Evolutionary conservation across 257 asterid species (phyloP), one percentile per base, ranked within the genome.

Genomic region (Solanum boliviense): DNA sequence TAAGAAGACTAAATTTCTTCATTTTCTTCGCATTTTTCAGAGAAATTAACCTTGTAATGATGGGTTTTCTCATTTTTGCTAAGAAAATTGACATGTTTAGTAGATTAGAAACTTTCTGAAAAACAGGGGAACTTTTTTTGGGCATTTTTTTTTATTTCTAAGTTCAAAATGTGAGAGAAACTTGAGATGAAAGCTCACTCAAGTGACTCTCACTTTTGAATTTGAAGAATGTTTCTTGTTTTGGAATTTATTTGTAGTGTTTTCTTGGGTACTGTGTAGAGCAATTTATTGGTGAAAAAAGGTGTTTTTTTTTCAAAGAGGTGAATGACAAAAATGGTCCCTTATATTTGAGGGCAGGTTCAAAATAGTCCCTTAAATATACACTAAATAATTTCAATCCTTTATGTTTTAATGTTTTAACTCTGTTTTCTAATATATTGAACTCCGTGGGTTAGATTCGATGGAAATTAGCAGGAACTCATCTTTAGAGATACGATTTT

Each of bases 51-150:
- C 36, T 5, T 34, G 36, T 34, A 34, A 34, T 34, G 36, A 90
- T 87, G 88, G 95, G 94, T 78, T 89, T 92, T 84, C 90, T 92
- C 90, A 94, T 67, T 86, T 92, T 93, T 88, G 95, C 89, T 36
- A 95, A 29, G 74, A 93, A 86, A 89, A 91, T 82, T 4, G 93
- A 92, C 74, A 89, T 38, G 89, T 90, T 91, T 3, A 93, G 88
- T 6, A 92, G 84, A 39, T 23, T 36, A n/a, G 95, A 60, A 46
- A 89, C 88, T 90, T 92, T 92, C 65, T 91, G 94, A 25, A 92
- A 72, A 86, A 93, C 84, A 87, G 89, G 82, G 31, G 85, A 52
- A 10, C 79, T 91, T 86, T 91, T 93, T 90, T 34, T 93, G 88
- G 91, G 90, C 96, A 94, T 95, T 81, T 13, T 15, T 32, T 2